Evolutionary conservation across 2,329 filamentous ascomycete genomes (phyloP).

Genomic region (Colletotrichum tropicale): DNA sequence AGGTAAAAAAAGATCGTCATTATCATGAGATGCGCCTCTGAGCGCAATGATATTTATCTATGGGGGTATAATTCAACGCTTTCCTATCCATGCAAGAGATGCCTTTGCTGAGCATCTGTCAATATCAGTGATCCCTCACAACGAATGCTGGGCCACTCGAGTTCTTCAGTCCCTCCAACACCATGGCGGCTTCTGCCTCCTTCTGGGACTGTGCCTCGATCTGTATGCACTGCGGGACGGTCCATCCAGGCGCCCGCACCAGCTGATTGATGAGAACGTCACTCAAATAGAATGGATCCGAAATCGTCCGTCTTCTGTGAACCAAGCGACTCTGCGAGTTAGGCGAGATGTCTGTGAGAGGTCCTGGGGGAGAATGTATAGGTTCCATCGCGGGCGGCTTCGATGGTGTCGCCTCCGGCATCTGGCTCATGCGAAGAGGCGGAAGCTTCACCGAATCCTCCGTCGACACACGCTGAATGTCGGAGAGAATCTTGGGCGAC

Average conservation of each 20-base stretch:
- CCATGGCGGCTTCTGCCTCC: neutral
- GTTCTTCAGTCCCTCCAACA: neutral
- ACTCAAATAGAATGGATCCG: neutral
- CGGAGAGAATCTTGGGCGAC: conserved; percentile 11
- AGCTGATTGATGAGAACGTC: neutral
- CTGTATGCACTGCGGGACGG: neutral
- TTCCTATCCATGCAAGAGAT: neutral
- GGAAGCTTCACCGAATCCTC: neutral
- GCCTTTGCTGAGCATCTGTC: neutral
- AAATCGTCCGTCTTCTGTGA: neutral
- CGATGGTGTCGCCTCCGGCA: neutral
- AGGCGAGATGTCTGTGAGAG: neutral
- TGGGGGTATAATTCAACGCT: conserved; percentile 5
- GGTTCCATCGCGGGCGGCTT: conserved; percentile 9
- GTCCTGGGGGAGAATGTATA: neutral
- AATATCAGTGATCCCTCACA: neutral
- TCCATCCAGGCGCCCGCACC: neutral
- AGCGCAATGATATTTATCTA: neutral
- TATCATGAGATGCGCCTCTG: neutral
- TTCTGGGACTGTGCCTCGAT: neutral
- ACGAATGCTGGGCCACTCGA: neutral
- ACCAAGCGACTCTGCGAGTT: neutral
- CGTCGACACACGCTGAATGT: neutral
- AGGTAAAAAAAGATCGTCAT: neutral
- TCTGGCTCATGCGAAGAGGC: neutral